Conservation (phyloP, 306 rosid genomes). For the Bauhinia variegata region DNA sequence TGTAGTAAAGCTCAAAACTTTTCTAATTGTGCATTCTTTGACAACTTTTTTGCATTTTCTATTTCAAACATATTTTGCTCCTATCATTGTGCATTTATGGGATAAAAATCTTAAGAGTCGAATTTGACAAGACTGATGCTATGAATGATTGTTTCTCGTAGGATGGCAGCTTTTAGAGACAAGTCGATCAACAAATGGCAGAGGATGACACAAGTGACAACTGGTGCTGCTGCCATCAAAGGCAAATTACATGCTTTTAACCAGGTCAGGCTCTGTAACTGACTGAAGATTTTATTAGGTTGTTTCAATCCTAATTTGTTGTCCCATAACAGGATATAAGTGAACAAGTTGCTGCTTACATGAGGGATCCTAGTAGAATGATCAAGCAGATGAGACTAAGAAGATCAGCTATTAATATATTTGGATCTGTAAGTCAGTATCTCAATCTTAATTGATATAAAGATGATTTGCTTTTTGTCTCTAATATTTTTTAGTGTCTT, state of each 20-base stretch:
- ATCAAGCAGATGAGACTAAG: slow-evolving; percentile 79
- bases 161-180: slow-evolving; percentile 72
- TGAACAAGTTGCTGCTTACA: slow-evolving; percentile 76
- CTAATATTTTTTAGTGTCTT: background rate
- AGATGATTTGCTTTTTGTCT: background rate
- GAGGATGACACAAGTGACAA: slow-evolving; percentile 83
- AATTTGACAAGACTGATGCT: slow-evolving; percentile 19
- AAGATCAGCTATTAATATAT: slow-evolving; percentile 57
- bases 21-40: slow-evolving; percentile 18
- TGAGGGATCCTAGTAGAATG: slow-evolving; percentile 96
- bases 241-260: slow-evolving; percentile 83
- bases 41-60: slow-evolving; percentile 15
- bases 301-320: slow-evolving; percentile 9
- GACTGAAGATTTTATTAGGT: slow-evolving; percentile 9
- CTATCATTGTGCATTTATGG: background rate
- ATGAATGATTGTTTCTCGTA: slow-evolving; percentile 50
- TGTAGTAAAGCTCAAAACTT: slow-evolving; percentile 15
- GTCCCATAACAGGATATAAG: slow-evolving; percentile 65
- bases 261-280: slow-evolving; percentile 62
- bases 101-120: background rate
- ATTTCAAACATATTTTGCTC: slow-evolving; percentile 7
- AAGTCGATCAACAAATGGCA: slow-evolving; percentile 90
- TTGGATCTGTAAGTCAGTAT: slow-evolving; percentile 69
- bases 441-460: slow-evolving; percentile 13
- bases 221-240: slow-evolving; percentile 89